Conservation (phyloP, 1,284 basidiomycete genomes). For the Ceratobasidium sp. region DNA sequence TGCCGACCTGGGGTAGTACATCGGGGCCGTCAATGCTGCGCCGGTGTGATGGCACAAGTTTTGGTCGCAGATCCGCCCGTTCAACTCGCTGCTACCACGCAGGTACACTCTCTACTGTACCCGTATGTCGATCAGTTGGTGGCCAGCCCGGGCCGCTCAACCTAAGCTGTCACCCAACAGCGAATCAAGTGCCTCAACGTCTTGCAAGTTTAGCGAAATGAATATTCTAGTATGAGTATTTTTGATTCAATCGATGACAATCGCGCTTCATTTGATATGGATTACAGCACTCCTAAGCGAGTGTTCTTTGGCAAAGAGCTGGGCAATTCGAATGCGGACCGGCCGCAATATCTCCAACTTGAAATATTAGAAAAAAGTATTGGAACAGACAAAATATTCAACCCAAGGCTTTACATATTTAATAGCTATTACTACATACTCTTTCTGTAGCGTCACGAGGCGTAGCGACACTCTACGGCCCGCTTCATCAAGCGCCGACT, state of each 20-base stretch:
- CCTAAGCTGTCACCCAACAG: background rate
- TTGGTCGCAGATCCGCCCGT: no score
- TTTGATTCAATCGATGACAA: background rate
- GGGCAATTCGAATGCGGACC: background rate
- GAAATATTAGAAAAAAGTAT: no score
- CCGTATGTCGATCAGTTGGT: background rate
- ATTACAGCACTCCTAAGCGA: background rate
- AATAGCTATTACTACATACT: no score
- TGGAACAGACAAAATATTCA: no score
- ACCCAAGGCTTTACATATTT: no score
- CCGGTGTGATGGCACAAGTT: no score
- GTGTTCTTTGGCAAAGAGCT: background rate
- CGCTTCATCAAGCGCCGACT: conserved; percentile 3
- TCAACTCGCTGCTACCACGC: no score
- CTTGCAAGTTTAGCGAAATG: background rate
- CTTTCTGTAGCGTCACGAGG: no score
- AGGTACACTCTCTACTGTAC: no score
- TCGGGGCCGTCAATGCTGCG: no score
- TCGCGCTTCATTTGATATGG: background rate
- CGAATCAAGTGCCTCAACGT: background rate
- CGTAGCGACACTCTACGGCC: background rate
- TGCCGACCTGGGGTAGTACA: no score
- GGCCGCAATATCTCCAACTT: no score
- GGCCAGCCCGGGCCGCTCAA: background rate
- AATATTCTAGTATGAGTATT: background rate